Percentiles rank a stretch among this genome's conserved stretches.
phyloP scores from a whole-genome alignment of 352 stramenopile genomes.

The Halophytophthora polymorphica region DNA sequence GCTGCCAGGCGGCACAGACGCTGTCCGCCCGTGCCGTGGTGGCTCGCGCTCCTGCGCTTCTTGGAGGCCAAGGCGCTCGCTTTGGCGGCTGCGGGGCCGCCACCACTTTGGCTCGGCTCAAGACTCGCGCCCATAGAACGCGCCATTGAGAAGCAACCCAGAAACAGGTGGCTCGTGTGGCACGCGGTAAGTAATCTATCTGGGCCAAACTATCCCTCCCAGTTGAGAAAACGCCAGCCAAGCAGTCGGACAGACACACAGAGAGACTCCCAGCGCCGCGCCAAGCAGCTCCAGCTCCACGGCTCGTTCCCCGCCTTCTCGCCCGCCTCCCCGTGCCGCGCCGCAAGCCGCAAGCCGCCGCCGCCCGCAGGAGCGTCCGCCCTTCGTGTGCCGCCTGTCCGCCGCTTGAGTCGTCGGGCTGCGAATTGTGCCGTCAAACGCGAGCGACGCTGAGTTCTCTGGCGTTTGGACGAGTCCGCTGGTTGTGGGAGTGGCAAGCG shows the following conservation, averaged over 20 bases:
- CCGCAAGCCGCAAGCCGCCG: no score
- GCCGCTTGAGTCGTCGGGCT: no score
- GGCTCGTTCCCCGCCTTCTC: background rate
- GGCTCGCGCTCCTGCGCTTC: no score
- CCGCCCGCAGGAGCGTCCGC: background rate
- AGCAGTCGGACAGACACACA: background rate
- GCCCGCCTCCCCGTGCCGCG: background rate
- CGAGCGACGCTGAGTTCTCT: constrained; percentile 45
- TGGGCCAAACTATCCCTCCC: background rate
- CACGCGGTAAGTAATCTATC: background rate
- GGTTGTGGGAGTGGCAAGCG: constrained; percentile 46
- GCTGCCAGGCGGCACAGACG: no score
- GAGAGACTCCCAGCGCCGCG: background rate
- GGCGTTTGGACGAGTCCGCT: constrained; percentile 36
- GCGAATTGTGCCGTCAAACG: constrained; percentile 13
- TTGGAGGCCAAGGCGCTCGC: no score
- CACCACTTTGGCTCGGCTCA: no score
- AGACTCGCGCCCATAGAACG: no score
- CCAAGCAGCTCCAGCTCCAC: background rate
- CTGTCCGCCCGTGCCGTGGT: no score
- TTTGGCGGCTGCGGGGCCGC: no score
- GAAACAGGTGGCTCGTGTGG: background rate
- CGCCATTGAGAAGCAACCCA: background rate
- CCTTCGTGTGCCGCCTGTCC: background rate
- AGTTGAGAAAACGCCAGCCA: constrained; percentile 9